Evolutionary conservation across 1,284 basidiomycete genomes (phyloP).

Genomic region (Macrocystidia cucumis): DNA sequence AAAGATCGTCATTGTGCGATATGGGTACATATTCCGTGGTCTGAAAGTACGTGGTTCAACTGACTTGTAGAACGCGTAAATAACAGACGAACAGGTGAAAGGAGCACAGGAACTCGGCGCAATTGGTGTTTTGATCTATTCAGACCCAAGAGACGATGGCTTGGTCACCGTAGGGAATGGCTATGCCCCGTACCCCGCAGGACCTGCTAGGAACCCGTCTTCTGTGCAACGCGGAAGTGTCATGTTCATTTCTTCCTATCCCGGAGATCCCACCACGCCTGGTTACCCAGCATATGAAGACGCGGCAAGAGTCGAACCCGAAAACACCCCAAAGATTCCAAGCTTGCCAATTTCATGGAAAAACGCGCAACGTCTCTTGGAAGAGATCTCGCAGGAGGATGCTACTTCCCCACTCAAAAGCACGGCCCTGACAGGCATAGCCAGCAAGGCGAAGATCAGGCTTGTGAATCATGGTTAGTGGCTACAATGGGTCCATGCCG

Average conservation of each 20-base stretch:
- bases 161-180: slow-evolving; percentile 75
- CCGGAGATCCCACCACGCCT: slow-evolving; percentile 84
- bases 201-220: slow-evolving; percentile 82
- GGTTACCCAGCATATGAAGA: slow-evolving; percentile 85
- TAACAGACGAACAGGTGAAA: slow-evolving; percentile 44
- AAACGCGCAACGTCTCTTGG: slow-evolving; percentile 57
- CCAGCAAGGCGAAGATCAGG: slow-evolving; percentile 36
- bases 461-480: slow-evolving; percentile 55
- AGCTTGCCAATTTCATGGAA: slow-evolving; percentile 73
- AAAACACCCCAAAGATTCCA: slow-evolving; percentile 77
- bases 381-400: slow-evolving; percentile 10
- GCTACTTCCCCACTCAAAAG: slow-evolving; percentile 18
- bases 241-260: slow-evolving; percentile 76
- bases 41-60: slow-evolving; percentile 74
- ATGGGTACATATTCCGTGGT: slow-evolving; percentile 79
- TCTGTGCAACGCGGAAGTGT: slow-evolving; percentile 86
- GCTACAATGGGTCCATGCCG: not conserved
- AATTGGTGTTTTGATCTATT: slow-evolving; percentile 73
- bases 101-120: slow-evolving; percentile 82
- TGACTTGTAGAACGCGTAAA: no score
- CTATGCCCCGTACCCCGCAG: slow-evolving; percentile 72
- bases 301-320: slow-evolving; percentile 59
- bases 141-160: slow-evolving; percentile 87
- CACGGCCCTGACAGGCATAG: slow-evolving; percentile 39
- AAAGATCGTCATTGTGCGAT: slow-evolving; percentile 81